Evolutionary conservation across 2,329 filamentous ascomycete species (phyloP), one percentile per base, ranked within the genome.

Genomic region (Hyphodiscus sp.): DNA sequence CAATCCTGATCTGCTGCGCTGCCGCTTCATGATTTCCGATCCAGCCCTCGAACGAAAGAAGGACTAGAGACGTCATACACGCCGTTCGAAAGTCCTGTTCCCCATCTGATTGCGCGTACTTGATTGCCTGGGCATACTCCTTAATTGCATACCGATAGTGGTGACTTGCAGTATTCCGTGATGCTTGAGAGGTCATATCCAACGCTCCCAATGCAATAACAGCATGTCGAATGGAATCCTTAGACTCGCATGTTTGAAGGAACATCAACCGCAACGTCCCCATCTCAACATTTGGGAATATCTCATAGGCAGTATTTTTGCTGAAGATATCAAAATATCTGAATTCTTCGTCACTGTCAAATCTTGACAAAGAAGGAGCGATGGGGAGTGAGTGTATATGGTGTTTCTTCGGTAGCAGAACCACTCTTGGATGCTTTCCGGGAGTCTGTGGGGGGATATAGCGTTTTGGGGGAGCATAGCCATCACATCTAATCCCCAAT

Each of bases 11-110:
- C 61, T 83, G 80, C 15, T 69, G 61, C 47, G 83, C 82, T 47
- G 80, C 80, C 60, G 81, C 77, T 58, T 74, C 76, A 63, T 83
- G 80, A 56, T 83, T 76, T 26, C 80, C 80, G 23, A 82, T 76
- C 60, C 83, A 83, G 1, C 80, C 82, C 65, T 86, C 82, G 55
- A 85, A 85, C 63, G 79, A 83, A 18, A 80, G 77, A 47, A 86
- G 71, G 44, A 86, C 70, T 42, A 86, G 77, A 50, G 74, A 82
- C n/a, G 79, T 76, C 74, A 85, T 83, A 15, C 85, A 73, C 51
- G 74, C 75, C 19, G 73, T 78, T 59, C 75, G 74, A 18, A 74
- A 74, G 42, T 65, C 61, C 29, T 56, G 66, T 23, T 68, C 64
- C 49, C 74, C 74, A 38, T 73, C 67, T 7, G 70, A 69, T 16